These are phyloP conservation scores for Lecanosticta acicola DNA, from an alignment of 2,329 filamentous ascomycete genomes.

Conservation along the genomic window DNA sequence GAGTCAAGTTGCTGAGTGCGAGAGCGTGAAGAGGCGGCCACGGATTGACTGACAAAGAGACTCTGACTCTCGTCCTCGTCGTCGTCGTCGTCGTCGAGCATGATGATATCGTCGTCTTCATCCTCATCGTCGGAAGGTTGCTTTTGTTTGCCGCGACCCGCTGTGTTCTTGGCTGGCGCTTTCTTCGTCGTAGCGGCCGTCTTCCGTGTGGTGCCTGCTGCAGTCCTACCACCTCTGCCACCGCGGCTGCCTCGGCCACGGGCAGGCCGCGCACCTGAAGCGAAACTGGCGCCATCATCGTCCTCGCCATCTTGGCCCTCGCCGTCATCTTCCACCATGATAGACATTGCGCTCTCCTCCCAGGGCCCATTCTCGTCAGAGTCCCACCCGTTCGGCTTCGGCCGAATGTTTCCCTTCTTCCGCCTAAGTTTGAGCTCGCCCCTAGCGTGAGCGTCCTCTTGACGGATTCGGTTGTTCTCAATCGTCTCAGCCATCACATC, in stretches of 20 bases:
- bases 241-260: constrained; percentile 40
- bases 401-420: constrained; percentile 45
- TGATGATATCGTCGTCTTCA: constrained; percentile 39
- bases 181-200: constrained; percentile 35
- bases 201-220: constrained; percentile 39
- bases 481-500: constrained; percentile 61
- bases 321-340: constrained; percentile 44
- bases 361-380: constrained; percentile 82
- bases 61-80: constrained; percentile 43
- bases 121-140: constrained; percentile 39
- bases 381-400: constrained; percentile 77
- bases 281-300: constrained; percentile 31
- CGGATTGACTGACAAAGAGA: constrained; percentile 37
- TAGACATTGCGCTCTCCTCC: constrained; percentile 69
- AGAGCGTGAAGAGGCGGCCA: constrained; percentile 10
- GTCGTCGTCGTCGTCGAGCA: constrained; percentile 41
- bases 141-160: constrained; percentile 38
- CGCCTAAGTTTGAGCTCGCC: constrained; percentile 55
- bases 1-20: constrained; percentile 15
- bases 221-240: constrained; percentile 36
- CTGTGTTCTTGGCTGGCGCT: constrained; percentile 31
- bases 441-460: constrained; percentile 67
- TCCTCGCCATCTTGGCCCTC: constrained; percentile 43
- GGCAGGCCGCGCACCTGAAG: constrained; percentile 32
- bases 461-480: constrained; percentile 45